Percentiles rank a stretch among this genome's conserved stretches.
Evolutionary conservation across 75 land plant species (phyloP).

Genomic region (Pinus albicaulis): DNA sequence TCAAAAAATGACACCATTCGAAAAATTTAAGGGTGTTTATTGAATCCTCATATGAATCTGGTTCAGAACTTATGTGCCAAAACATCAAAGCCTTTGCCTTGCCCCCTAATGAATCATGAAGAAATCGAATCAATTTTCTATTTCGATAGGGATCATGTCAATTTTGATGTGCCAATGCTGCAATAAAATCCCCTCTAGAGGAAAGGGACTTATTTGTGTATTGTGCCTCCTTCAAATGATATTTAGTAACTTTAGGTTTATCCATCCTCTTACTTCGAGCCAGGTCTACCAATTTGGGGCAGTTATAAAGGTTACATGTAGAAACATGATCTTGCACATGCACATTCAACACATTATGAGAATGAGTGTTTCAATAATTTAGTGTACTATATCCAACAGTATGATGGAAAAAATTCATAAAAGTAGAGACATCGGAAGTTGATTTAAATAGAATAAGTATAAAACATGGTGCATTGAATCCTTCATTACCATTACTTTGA

Average conservation of each 20-base stretch:
- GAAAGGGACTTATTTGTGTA: slow-evolving; percentile 86
- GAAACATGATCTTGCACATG: slow-evolving; percentile 64
- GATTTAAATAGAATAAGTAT: slow-evolving; percentile 57
- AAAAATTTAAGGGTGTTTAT: too few relatives aligned
- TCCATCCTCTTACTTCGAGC: slow-evolving; percentile 96
- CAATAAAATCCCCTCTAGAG: slow-evolving; percentile 38
- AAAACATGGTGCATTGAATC: slow-evolving; percentile 79
- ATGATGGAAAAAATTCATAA: slow-evolving; percentile 82
- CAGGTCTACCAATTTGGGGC: slow-evolving; percentile 87
- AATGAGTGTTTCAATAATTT: slow-evolving; percentile 76
- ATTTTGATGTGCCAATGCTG: slow-evolving; percentile 45
- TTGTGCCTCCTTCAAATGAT: slow-evolving; percentile 88
- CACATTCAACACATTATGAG: slow-evolving; percentile 86
- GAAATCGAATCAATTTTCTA: too few relatives aligned
- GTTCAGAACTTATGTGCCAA: too few relatives aligned
- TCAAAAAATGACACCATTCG: too few relatives aligned
- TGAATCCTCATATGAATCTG: too few relatives aligned
- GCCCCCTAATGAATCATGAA: too few relatives aligned
- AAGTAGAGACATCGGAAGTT: slow-evolving; percentile 4
- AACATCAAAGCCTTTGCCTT: too few relatives aligned
- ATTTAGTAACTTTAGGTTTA: slow-evolving; percentile 85
- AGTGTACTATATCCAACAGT: slow-evolving; percentile 70
- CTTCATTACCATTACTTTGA: slow-evolving; percentile 53
- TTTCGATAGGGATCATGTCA: too few relatives aligned
- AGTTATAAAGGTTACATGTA: slow-evolving; percentile 53